Base-by-base conservation (phyloP, 768 basidiomycete genomes). In the Mycena filopes region DNA sequence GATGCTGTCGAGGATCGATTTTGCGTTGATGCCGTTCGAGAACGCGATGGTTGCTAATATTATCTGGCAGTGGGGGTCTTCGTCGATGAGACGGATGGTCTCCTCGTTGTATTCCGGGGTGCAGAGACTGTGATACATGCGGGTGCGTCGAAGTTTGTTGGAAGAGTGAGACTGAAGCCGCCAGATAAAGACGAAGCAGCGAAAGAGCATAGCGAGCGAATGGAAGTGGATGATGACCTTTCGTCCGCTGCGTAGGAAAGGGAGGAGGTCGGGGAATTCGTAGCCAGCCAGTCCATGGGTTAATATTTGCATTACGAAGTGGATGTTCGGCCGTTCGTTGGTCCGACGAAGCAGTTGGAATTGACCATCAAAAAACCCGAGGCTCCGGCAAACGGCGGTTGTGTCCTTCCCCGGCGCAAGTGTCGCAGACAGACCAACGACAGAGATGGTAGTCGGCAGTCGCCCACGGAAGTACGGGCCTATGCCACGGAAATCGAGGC, bases 21-120 rank as follows among this genome's bases (percentile, higher is more conserved):
- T 6, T 4, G 41, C 55, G 33, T 63, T 63, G 41, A 63, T 47
- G 18, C 62, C 62, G 38, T 55, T 54, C 0, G 53, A 4, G 38
- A 63, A 55, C 4, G 62, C 62, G 28, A 63, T 48, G 5, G 62
- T 63, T 6, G 53, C 50, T 8, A 63, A 4, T 15, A 63, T 28
- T 1, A 57, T 23, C 26, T 56, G 54, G 28, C 38, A 47, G 1
- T 47, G 2, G 10, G 62, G 62, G 23, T 63, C 62, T 9, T 55
- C 54, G 18, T 56, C 42, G 2, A 63, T 31, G 1, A 56, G 62
- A 1, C 51, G 45, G 26, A 62, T 26, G 5, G 50, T 54, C 23
- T 49, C 23, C 21, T 33, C 50, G 33, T 61, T 61, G 47, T 54
- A 10, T 9, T 40, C 28, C 16, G 18, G 18, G 15, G 49, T 15